Percentiles rank a stretch among this genome's conserved stretches.
Conservation (phyloP, 2,329 filamentous ascomycete species). For the Emydomyces testavorans region DNA sequence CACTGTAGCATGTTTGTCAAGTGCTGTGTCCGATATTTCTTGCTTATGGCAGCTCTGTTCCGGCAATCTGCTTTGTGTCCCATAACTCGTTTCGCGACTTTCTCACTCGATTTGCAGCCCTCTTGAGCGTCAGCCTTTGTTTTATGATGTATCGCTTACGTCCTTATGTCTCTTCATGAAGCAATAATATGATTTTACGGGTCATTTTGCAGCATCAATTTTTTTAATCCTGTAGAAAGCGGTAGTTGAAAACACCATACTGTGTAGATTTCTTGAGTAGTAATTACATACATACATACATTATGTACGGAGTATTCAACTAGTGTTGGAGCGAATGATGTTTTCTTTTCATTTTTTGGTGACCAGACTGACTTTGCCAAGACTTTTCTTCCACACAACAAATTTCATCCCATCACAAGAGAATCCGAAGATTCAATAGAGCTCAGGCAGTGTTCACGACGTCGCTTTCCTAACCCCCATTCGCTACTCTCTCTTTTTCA, state of each 20-base stretch:
- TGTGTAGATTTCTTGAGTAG: no score
- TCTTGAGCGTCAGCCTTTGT: background rate
- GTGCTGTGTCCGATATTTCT: background rate
- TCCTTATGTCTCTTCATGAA: background rate
- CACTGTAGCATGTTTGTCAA: background rate
- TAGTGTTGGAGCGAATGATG: background rate
- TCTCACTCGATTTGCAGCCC: background rate
- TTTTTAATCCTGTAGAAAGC: background rate
- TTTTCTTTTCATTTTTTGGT: background rate
- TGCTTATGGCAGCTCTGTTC: background rate
- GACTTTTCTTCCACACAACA: constrained; percentile 14
- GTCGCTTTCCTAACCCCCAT: background rate
- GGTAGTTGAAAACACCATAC: no score
- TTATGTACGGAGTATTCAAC: no score
- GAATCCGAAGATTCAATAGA: background rate
- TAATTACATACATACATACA: no score
- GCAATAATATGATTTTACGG: constrained; percentile 7
- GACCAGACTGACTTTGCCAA: constrained; percentile 12
- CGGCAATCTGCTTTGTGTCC: background rate
- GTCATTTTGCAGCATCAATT: background rate
- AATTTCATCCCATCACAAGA: constrained; percentile 10
- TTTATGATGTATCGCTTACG: constrained; percentile 10
- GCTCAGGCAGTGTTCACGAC: background rate
- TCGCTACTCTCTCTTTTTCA: constrained; percentile 5
- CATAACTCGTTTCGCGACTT: background rate